Conservation (phyloP, 768 basidiomycete species). For the Myochromella boudieri region DNA sequence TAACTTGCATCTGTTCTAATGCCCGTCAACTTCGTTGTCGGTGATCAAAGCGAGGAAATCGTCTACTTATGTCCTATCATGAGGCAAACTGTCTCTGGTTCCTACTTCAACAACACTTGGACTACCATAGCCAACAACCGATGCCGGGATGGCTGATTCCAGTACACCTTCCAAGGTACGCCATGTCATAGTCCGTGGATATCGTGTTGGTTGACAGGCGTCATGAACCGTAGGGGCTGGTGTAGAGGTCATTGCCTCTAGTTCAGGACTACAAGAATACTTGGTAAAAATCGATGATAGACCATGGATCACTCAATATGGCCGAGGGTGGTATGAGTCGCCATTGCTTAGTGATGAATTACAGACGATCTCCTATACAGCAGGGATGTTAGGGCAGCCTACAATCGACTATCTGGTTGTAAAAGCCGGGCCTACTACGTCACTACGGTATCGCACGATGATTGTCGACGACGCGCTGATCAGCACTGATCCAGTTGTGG, state of each 20-base stretch:
- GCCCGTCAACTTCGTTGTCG: conserved; percentile 30
- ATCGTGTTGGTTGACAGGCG: not conserved
- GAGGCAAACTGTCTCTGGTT: conserved; percentile 30
- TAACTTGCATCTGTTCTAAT: conserved; percentile 7
- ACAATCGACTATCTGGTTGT: conserved; percentile 41
- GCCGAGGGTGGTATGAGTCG: conserved; percentile 31
- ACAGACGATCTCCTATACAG: conserved; percentile 36
- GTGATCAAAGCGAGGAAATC: conserved; percentile 36
- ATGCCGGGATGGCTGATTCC: conserved; percentile 39
- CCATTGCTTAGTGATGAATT: conserved; percentile 31
- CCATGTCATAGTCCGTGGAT: not conserved
- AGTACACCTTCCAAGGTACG: conserved; percentile 38
- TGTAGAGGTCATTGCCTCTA: conserved; percentile 26
- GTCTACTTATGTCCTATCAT: conserved; percentile 36
- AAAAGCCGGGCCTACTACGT: conserved; percentile 33
- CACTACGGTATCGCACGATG: conserved; percentile 32
- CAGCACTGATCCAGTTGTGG: conserved; percentile 25
- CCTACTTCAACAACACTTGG: conserved; percentile 41
- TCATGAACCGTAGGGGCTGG: conserved; percentile 28
- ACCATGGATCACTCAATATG: conserved; percentile 28
- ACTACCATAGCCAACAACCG: conserved; percentile 28
- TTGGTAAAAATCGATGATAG: conserved; percentile 37
- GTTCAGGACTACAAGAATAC: conserved; percentile 25
- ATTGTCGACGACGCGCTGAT: conserved; percentile 41
- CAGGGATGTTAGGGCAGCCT: conserved; percentile 25